These are phyloP conservation scores for Ustilago tritici DNA, from an alignment of 1,284 basidiomycete species.

Conservation along the genomic window DNA sequence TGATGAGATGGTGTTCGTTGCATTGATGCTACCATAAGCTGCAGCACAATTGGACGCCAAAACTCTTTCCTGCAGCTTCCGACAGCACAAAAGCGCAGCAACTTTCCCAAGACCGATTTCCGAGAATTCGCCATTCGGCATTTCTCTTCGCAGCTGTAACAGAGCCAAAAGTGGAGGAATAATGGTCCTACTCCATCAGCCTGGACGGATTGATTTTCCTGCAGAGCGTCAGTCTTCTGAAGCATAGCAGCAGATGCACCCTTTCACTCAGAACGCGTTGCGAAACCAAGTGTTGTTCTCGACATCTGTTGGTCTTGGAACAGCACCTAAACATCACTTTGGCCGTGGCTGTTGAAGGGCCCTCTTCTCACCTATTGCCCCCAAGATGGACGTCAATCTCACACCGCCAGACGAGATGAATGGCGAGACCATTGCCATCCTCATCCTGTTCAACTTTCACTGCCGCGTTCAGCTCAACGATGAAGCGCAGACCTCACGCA, in stretches of 20 bases:
- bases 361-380: not conserved
- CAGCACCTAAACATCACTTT: not conserved
- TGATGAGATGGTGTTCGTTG: not conserved
- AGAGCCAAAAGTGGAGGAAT: conserved; percentile 27
- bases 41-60: conserved; percentile 1
- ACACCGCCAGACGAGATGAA: conserved; percentile 45
- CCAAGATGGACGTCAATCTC: conserved; percentile 21
- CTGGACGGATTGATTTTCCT: not conserved
- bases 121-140: conserved; percentile 9
- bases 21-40: not conserved
- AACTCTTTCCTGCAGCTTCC: conserved; percentile 11
- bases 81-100: not conserved
- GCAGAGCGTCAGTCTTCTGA: not conserved
- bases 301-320: not conserved
- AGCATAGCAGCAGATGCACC: not conserved
- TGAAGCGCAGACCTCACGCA: conserved; percentile 32
- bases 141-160: not conserved
- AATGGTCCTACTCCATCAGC: not conserved
- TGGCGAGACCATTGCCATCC: conserved; percentile 48
- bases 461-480: conserved; percentile 45
- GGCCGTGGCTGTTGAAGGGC: not conserved
- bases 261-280: not conserved
- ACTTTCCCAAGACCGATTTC: conserved; percentile 22
- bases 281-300: conserved; percentile 14
- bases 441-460: conserved; percentile 53